phyloP scores from a whole-genome alignment of 2,329 filamentous ascomycete species.

The Chaetomiaceae sp. region DNA sequence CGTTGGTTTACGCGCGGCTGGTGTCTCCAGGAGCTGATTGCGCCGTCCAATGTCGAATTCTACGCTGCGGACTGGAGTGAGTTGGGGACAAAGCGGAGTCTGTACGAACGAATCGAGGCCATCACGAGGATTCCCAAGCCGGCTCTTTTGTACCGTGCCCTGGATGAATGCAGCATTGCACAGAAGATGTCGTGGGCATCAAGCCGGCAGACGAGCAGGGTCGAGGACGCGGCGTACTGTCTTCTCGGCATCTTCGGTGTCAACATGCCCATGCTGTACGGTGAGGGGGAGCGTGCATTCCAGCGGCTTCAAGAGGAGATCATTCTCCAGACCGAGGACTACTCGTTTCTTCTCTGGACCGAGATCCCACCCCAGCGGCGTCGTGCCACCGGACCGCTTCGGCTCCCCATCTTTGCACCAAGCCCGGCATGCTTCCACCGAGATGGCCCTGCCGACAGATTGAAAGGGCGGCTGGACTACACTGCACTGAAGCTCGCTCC shows the following conservation, averaged over 20 bases:
- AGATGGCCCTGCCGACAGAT: background rate
- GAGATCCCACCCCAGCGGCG: background rate
- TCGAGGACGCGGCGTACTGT: slow-evolving; percentile 39
- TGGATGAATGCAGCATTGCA: slow-evolving; percentile 23
- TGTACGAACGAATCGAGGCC: background rate
- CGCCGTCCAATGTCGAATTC: background rate
- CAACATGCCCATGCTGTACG: slow-evolving; percentile 39
- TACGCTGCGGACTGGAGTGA: slow-evolving; percentile 14
- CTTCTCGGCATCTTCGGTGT: slow-evolving; percentile 39
- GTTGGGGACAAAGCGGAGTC: background rate
- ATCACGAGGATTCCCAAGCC: slow-evolving; percentile 16
- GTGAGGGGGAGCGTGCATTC: slow-evolving; percentile 31
- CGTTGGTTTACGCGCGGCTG: slow-evolving; percentile 9
- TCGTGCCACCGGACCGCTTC: no score
- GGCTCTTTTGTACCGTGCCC: slow-evolving; percentile 14
- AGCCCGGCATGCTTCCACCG: background rate
- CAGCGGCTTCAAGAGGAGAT: slow-evolving; percentile 31
- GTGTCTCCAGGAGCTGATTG: slow-evolving; percentile 8
- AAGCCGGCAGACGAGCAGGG: slow-evolving; percentile 26
- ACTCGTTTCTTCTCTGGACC: slow-evolving; percentile 3
- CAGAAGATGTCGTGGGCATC: slow-evolving; percentile 37
- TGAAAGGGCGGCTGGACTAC: no score
- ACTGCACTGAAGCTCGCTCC: no score
- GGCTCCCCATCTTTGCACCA: background rate
- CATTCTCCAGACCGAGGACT: slow-evolving; percentile 21